These are phyloP conservation scores for Zymoseptoria ardabiliae DNA, from an alignment of 2,329 filamentous ascomycete genomes.

Conservation along the genomic window DNA sequence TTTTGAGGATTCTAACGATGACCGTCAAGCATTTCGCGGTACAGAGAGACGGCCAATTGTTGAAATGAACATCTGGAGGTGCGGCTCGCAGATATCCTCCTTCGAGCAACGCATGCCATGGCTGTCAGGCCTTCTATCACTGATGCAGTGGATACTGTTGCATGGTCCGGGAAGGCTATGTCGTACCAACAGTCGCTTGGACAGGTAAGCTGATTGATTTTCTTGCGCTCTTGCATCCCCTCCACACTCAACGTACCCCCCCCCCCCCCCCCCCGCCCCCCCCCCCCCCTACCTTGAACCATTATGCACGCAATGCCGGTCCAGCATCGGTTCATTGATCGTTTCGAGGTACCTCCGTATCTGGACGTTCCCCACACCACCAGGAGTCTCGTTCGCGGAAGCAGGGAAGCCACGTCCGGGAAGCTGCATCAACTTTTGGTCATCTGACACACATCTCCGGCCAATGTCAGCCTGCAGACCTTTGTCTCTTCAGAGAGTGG, in stretches of 20 bases:
- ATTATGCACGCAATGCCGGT: neutral
- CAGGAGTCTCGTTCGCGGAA: constrained; percentile 6
- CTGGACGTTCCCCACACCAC: neutral
- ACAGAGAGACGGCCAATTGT: constrained; percentile 51
- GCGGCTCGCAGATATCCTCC: constrained; percentile 64
- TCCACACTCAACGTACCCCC: neutral
- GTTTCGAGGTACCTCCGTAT: neutral
- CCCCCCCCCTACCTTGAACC: no score
- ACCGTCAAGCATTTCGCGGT: constrained; percentile 13
- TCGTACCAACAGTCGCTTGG: constrained; percentile 67
- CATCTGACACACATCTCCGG: constrained; percentile 11
- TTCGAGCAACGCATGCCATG: constrained; percentile 81
- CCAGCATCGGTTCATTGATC: neutral
- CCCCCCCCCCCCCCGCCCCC: no score
- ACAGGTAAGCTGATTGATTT: constrained; percentile 65
- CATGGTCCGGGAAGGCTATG: constrained; percentile 69
- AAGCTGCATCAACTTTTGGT: constrained; percentile 14
- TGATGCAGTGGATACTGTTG: constrained; percentile 67
- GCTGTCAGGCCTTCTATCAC: constrained; percentile 67
- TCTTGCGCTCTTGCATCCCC: constrained; percentile 1
- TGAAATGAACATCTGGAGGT: constrained; percentile 69
- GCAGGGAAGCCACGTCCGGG: constrained; percentile 11
- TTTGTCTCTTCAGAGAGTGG: neutral
- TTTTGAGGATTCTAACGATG: constrained; percentile 1
- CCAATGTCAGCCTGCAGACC: neutral